Evolutionary conservation across 768 basidiomycete species (phyloP), one percentile per base, ranked within the genome.

Genomic region (Auriscalpium orientale): DNA sequence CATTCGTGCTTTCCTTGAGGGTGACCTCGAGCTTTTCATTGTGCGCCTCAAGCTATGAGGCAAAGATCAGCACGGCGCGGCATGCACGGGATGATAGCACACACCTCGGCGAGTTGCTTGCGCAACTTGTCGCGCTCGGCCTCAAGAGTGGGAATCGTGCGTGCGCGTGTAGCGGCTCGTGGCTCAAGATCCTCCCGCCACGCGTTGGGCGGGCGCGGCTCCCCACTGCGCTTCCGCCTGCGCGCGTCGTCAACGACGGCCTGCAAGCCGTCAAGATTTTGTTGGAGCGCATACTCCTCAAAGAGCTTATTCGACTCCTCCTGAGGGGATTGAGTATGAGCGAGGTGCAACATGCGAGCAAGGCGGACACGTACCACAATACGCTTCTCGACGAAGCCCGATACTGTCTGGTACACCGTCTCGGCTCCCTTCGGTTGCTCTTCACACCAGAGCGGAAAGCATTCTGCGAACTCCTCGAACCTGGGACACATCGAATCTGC

Each of bases 151-250:
- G 88, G 87, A 6, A 88, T 69, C 0, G 81, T 84, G 51, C 82
- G 74, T 1, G 87, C 85, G 48, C 79, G 75, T 33, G 83, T 79
- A 7, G 85, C 85, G 33, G 75, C 76, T 13, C 74, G 79, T 2
- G 90, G 85, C 46, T 81, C 77, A 34, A 91, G 68, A 55, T 82
- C 74, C 49, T 82, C 79, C 56, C 71, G 79, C 88, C 89, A 91
- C 0, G 78, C 63, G 65, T 89, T 85, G 13, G 75, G 78, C 0
- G 28, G 28, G 28, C 74, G 60, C n/a, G 57, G 64, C 28, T 69
- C 69, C 4, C 68, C 76, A 8, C 76, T 75, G 47, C 74, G 72
- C 37, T 75, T 76, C 52, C 83, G 81, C 21, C 78, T 64, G 66
- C 83, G 59, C 0, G 87, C 89, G 35, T 88, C 87, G 11, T 75